Evolutionary conservation across 1,284 basidiomycete species (phyloP), one percentile per base, ranked within the genome.

Genomic region (Cryptococcus amylolentus): DNA sequence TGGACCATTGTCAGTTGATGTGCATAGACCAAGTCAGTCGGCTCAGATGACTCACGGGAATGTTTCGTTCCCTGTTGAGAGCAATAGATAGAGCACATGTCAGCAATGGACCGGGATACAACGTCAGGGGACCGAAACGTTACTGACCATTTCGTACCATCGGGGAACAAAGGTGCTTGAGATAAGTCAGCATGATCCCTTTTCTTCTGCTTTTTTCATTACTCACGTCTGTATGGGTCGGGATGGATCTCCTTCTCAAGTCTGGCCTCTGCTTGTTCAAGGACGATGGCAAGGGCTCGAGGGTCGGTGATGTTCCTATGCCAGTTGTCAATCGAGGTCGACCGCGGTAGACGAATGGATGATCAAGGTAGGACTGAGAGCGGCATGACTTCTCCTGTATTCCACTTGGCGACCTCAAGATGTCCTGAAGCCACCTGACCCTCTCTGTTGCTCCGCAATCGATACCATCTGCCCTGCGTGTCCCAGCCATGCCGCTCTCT

Each of bases 171-270:
- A 46, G 89, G 82, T 58, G 86, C 91, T 94, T 23, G 57, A 66
- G 5, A 39, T 16, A 46, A 18, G 48, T 44, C 40, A 44, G 40
- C 23, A 50, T 23, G 23, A 23, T 23, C 23, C 4, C 20, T 16
- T 20, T 47, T 38, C 39, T 43, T 35, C 23, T 26, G 39, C 26
- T 38, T 6, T 5, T 18, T 5, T n/a, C 8, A 37, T 39, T 10
- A 82, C 85, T 79, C 78, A 96, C 93, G 80, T 77, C 88, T 87
- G 78, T 93, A 92, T 50, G 93, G 93, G 77, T 96, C 93, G 12
- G 92, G 93, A 75, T 97, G 93, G 62, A 80, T 80, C 67, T 79
- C 83, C 35, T 77, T 77, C 14, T 84, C 86, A 31, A 96, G 80
- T 31, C 84, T 78, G 9, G 84, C 86, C 79, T 96, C 93, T 7